Evolutionary conservation across 495 filamentous ascomycete species (phyloP).

Genomic region (Cudoniella acicularis): DNA sequence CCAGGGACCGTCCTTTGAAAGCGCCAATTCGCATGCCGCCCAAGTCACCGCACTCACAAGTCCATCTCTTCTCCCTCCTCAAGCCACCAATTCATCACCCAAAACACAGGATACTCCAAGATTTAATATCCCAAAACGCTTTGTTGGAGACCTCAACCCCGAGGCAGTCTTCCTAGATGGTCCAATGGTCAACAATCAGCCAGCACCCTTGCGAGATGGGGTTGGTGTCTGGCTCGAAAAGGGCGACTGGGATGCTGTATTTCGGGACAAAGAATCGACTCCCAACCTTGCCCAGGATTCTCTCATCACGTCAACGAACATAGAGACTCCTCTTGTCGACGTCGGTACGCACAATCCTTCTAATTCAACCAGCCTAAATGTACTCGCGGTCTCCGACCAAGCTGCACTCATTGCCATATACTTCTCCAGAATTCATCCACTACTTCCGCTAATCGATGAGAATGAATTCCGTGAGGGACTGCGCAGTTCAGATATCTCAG

Average conservation of each 20-base stretch:
- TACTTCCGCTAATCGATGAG: slow-evolving; percentile 41
- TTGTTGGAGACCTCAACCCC: slow-evolving; percentile 2
- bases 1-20: no score
- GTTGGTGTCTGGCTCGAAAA: neutral
- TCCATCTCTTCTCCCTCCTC: no score
- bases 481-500: neutral
- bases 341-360: neutral
- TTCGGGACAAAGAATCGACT: neutral
- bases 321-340: neutral
- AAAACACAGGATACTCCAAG: neutral
- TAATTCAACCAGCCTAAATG: neutral
- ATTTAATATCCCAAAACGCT: neutral
- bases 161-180: neutral
- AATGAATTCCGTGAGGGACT: neutral
- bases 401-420: slow-evolving; percentile 34
- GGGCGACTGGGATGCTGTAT: neutral
- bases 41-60: no score
- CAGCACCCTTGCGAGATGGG: neutral
- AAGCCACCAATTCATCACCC: no score
- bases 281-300: no score
- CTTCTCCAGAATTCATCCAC: slow-evolving; percentile 38
- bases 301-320: neutral
- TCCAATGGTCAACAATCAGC: neutral
- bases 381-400: neutral
- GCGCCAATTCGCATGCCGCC: no score